These are phyloP conservation scores for Penicillium egyptiacum DNA, from an alignment of 495 filamentous ascomycete species.

Conservation along the genomic window DNA sequence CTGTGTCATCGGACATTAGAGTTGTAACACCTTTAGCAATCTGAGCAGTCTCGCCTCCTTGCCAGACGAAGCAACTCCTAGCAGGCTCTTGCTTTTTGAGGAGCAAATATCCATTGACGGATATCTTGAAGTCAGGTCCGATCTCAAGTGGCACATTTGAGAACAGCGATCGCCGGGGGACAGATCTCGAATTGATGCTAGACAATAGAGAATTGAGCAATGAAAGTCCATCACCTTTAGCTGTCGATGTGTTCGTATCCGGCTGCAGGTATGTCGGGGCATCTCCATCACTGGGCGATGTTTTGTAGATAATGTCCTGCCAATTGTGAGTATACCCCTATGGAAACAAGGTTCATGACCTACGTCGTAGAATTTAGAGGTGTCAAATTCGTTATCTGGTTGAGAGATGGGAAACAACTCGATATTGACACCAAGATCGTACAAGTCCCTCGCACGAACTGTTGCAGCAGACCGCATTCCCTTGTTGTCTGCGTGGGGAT, in stretches of 20 bases:
- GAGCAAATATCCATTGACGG: slow-evolving; percentile 88
- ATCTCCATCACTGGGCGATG: slow-evolving; percentile 63
- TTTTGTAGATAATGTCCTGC: slow-evolving; percentile 79
- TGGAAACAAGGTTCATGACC: slow-evolving; percentile 12
- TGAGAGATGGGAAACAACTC: slow-evolving; percentile 91
- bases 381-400: slow-evolving; percentile 73
- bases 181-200: slow-evolving; percentile 87
- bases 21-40: slow-evolving; percentile 73
- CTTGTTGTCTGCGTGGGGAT: slow-evolving; percentile 75
- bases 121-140: slow-evolving; percentile 79
- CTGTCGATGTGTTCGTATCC: slow-evolving; percentile 49
- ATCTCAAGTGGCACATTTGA: slow-evolving; percentile 82
- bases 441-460: slow-evolving; percentile 89
- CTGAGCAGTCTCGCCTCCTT: slow-evolving; percentile 77
- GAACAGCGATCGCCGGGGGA: slow-evolving; percentile 84
- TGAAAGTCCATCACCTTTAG: slow-evolving; percentile 70
- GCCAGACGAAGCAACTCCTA: slow-evolving; percentile 80
- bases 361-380: slow-evolving; percentile 90
- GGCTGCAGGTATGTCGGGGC: slow-evolving; percentile 55
- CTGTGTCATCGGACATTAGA: slow-evolving; percentile 71
- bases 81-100: slow-evolving; percentile 79
- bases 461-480: slow-evolving; percentile 69
- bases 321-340: slow-evolving; percentile 3
- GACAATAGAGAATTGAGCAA: slow-evolving; percentile 80
- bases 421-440: slow-evolving; percentile 89